Evolutionary conservation across 305 asterid species (phyloP), one percentile per base, ranked within the genome.

Genomic region (Fraxinus sp.): DNA sequence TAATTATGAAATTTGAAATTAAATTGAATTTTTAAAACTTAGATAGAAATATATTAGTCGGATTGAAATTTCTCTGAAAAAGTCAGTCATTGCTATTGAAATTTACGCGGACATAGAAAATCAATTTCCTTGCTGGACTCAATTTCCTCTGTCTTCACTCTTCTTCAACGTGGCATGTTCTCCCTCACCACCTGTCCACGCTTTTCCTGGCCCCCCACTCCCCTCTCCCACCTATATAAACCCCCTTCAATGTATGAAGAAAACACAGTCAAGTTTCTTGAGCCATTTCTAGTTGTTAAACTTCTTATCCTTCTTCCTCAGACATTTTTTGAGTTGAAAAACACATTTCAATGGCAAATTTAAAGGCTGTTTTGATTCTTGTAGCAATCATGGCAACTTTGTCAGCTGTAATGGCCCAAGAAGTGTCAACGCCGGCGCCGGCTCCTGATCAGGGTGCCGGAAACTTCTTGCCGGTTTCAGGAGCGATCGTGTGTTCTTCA

Each of bases 391-490:
- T 88, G 68, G 86, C 89, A 2, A 24, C 77, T 49, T 62, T 86
- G 2, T 86, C 88, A 0, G 87, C 79, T 9, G 90, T 80, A 20
- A 82, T 85, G 57, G 94, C 90, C 62, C 94, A 90, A 70, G 86
- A 70, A 10, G 70, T 74, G 16, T 14, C 74, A 44, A 72, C 89
- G 4, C 92, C 74, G 46, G 76, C 87, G 35, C 91, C 93, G 16
- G 81, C 94, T 22, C 93, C 94, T 9, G 81, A 82, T 55, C 71
- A 88, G 41, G 90, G 91, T 0, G 88, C 87, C 3, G 89, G 83
- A 11, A 79, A 8, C 85, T 78, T 90, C 7, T 77, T 89, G 86
- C 89, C 93, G 22, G 74, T 86, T 24, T 86, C 93, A 33, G 79
- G 88, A 39, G 90, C 90, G 30, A 75, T 88, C 18, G 85, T 89